Conservation (phyloP, 2,329 filamentous ascomycete genomes). For the Cladophialophora immunda region DNA sequence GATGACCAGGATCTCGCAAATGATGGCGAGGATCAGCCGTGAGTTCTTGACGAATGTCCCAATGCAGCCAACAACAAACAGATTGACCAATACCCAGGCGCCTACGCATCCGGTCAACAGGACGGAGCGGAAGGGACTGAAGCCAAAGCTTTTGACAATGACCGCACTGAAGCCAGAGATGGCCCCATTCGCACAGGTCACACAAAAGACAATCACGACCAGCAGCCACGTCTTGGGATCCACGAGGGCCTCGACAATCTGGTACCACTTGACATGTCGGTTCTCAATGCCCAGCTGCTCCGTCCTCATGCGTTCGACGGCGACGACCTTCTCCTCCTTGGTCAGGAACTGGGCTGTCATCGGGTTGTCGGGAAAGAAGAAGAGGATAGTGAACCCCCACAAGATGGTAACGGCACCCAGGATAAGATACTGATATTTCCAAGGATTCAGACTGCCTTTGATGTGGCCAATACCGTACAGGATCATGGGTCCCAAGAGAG, state of each 20-base stretch:
- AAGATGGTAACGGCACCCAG: conserved; percentile 54
- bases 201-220: conserved; percentile 35
- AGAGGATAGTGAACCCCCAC: conserved; percentile 48
- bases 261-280: conserved; percentile 58
- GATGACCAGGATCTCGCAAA: too few relatives aligned
- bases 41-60: too few relatives aligned
- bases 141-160: conserved; percentile 44
- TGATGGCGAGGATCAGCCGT: too few relatives aligned
- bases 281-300: conserved; percentile 62
- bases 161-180: conserved; percentile 44
- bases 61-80: too few relatives aligned
- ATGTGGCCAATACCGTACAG: conserved; percentile 49
- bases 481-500: conserved; percentile 46
- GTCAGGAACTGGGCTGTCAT: conserved; percentile 47
- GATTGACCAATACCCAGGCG: too few relatives aligned
- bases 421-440: conserved; percentile 53
- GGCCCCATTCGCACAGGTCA: conserved; percentile 45
- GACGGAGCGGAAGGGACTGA: conserved; percentile 26
- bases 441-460: conserved; percentile 38
- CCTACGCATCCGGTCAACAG: too few relatives aligned
- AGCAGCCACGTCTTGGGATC: conserved; percentile 53
- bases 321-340: conserved; percentile 48
- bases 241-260: conserved; percentile 55
- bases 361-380: conserved; percentile 53
- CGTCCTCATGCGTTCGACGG: conserved; percentile 52